Percentiles rank a stretch among this genome's conserved stretches.
phyloP scores from a whole-genome alignment of 768 basidiomycete species.

The Panus rudis region DNA sequence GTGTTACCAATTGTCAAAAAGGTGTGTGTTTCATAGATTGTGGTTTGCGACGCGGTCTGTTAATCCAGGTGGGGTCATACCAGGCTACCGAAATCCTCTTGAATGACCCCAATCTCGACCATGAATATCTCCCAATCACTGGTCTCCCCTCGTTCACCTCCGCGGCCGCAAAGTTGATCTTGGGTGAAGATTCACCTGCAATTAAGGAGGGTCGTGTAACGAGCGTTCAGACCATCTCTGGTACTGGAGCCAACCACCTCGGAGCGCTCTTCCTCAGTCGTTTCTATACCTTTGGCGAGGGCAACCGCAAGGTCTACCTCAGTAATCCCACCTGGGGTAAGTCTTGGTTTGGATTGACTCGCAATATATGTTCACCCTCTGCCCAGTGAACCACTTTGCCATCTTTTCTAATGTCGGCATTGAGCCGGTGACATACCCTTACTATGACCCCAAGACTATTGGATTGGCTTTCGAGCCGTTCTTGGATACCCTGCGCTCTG shows the following conservation, averaged over 20 bases:
- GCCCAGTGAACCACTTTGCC: conserved; percentile 82
- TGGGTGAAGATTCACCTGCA: conserved; percentile 66
- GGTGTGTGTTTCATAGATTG: conserved; percentile 32
- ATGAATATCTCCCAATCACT: conserved; percentile 89
- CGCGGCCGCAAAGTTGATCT: conserved; percentile 76
- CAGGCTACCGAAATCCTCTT: conserved; percentile 72
- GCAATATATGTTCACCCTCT: background rate
- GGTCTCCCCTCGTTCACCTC: conserved; percentile 78
- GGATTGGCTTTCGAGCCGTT: conserved; percentile 77
- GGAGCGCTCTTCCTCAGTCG: conserved; percentile 80
- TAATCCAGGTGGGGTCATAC: background rate
- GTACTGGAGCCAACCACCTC: conserved; percentile 93
- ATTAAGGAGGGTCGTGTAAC: conserved; percentile 65
- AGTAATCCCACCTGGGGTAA: conserved; percentile 95
- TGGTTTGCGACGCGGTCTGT: conserved; percentile 3
- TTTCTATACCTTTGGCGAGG: conserved; percentile 61
- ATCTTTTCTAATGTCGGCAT: conserved; percentile 91
- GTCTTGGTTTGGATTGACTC: conserved; percentile 19
- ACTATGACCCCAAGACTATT: conserved; percentile 88
- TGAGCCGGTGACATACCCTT: conserved; percentile 82
- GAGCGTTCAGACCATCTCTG: conserved; percentile 90
- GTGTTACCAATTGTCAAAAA: conserved; percentile 88
- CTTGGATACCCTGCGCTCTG: conserved; percentile 48
- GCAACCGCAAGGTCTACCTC: conserved; percentile 65
- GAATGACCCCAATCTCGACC: conserved; percentile 68